These are phyloP conservation scores for Rutstroemia sydowiana DNA, from an alignment of 2,329 filamentous ascomycete species.

Conservation along the genomic window DNA sequence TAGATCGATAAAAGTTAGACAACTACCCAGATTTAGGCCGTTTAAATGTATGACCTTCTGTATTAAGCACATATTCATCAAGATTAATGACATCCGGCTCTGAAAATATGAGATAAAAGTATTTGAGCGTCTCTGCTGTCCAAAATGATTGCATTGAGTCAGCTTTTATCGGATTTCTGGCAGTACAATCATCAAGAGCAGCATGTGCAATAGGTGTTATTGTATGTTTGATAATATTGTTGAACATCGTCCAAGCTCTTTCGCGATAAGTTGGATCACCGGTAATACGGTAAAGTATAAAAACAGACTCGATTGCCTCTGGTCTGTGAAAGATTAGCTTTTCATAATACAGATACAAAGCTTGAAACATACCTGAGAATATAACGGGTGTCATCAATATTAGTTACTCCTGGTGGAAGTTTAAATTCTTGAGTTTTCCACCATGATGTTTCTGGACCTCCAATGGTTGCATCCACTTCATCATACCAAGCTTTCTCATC, in stretches of 20 bases:
- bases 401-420: slow-evolving; percentile 12
- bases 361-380: slow-evolving; percentile 14
- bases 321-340: slow-evolving; percentile 33
- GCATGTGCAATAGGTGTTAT: slow-evolving; percentile 37
- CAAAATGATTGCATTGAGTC: slow-evolving; percentile 55
- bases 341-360: not conserved
- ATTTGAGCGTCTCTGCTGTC: slow-evolving; percentile 60
- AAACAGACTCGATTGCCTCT: slow-evolving; percentile 61
- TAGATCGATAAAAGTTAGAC: too few relatives aligned
- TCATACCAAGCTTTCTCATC: slow-evolving; percentile 12
- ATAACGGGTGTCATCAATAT: slow-evolving; percentile 11
- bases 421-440: slow-evolving; percentile 9
- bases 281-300: slow-evolving; percentile 43
- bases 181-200: slow-evolving; percentile 34
- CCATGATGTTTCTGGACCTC: slow-evolving; percentile 1
- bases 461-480: slow-evolving; percentile 1
- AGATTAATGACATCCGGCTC: slow-evolving; percentile 47
- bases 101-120: slow-evolving; percentile 45
- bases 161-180: slow-evolving; percentile 21
- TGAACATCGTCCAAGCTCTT: slow-evolving; percentile 41
- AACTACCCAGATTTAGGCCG: slow-evolving; percentile 22
- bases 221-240: slow-evolving; percentile 36
- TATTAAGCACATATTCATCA: slow-evolving; percentile 49
- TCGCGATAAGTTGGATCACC: slow-evolving; percentile 31
- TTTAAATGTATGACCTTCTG: slow-evolving; percentile 24